phyloP scores from a whole-genome alignment of 2,329 filamentous ascomycete species.

The Knoxdaviesia proteae region DNA sequence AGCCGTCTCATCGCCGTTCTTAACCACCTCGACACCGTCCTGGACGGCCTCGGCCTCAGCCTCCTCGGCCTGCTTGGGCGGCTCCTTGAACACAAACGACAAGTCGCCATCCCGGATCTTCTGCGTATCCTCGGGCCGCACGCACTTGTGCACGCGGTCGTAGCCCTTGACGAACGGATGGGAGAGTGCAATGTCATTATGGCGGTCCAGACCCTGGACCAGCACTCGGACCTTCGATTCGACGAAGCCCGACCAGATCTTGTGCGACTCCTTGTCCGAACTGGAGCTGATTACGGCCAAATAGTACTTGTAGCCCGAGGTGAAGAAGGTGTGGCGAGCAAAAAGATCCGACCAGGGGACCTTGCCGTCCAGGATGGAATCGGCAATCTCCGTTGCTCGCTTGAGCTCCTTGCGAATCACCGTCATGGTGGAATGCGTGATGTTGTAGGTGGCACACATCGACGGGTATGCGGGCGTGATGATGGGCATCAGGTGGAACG shows the following conservation, averaged over 20 bases:
- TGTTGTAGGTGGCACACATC: conserved; percentile 94
- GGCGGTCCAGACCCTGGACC: conserved; percentile 63
- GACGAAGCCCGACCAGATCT: conserved; percentile 76
- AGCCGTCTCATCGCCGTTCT: conserved; percentile 8
- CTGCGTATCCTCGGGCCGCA: conserved; percentile 25
- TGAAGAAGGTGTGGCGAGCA: conserved; percentile 81
- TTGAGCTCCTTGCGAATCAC: conserved; percentile 70
- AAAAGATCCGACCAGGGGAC: conserved; percentile 76
- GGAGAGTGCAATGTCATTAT: conserved; percentile 59
- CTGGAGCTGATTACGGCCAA: conserved; percentile 71
- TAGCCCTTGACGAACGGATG: conserved; percentile 89
- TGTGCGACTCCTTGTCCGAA: conserved; percentile 63
- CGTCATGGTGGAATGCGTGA: conserved; percentile 65
- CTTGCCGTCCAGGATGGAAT: conserved; percentile 59
- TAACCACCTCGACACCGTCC: conserved; percentile 14
- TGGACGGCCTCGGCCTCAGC: conserved; percentile 29
- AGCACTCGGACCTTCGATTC: conserved; percentile 83
- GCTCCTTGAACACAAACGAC: conserved; percentile 18
- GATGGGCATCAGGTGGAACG: conserved; percentile 85
- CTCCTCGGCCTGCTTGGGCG: conserved; percentile 12
- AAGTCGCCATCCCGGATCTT: conserved; percentile 33
- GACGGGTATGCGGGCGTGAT: conserved; percentile 95
- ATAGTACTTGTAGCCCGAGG: conserved; percentile 84
- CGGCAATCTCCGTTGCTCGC: conserved; percentile 55
- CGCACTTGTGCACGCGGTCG: conserved; percentile 58